A percentile compares a stretch with the other conserved stretches of the same genome.
These are phyloP conservation scores for Talaromyces nanjingensis DNA, from an alignment of 495 filamentous ascomycete genomes.

Conservation along the genomic window DNA sequence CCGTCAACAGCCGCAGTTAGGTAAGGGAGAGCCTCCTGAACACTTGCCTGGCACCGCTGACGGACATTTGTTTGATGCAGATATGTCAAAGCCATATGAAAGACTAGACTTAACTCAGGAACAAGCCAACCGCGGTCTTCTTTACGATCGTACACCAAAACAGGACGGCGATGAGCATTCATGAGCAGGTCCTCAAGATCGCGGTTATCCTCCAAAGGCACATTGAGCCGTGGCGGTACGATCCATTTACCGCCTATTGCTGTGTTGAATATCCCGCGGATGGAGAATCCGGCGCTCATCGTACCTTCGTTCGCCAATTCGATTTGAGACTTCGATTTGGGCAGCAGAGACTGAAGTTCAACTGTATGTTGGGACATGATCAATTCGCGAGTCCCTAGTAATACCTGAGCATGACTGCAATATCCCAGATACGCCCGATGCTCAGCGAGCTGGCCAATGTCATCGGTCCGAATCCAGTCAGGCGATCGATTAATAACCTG, in stretches of 20 bases:
- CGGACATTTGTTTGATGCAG: neutral
- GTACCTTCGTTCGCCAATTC: neutral
- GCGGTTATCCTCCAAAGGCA: neutral
- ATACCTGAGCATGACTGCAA: neutral
- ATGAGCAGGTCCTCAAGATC: neutral
- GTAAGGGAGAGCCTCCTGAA: neutral
- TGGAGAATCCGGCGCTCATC: neutral
- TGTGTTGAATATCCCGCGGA: neutral
- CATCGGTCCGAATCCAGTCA: neutral
- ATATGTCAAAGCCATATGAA: slow-evolving; percentile 5
- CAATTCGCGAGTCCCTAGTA: neutral
- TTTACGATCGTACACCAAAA: neutral
- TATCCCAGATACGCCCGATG: slow-evolving; percentile 3
- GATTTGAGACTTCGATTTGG: neutral
- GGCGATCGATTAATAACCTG: neutral
- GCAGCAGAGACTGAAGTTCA: neutral
- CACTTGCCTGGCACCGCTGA: neutral
- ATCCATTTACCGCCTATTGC: slow-evolving; percentile 3
- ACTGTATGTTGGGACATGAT: neutral
- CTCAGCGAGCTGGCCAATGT: neutral
- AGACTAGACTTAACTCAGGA: neutral
- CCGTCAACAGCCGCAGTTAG: neutral
- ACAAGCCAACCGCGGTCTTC: slow-evolving; percentile 1
- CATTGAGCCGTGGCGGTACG: neutral
- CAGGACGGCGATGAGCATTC: neutral